Evolutionary conservation across 768 basidiomycete species (phyloP).

Genomic region (Fomitopsis pulvina): DNA sequence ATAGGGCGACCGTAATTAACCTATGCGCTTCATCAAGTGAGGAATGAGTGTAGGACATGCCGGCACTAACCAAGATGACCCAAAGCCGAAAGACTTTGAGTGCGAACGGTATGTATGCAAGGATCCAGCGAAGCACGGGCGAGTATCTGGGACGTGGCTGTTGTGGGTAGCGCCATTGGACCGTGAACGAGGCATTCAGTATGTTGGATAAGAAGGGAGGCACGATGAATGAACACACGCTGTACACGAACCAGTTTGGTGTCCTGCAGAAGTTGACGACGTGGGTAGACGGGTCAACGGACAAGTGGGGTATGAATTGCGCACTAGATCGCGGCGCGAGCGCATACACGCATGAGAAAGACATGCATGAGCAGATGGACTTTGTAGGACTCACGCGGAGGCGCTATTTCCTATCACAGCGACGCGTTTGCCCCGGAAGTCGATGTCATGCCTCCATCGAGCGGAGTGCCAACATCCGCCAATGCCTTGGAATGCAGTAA

Average conservation of each 20-base stretch:
- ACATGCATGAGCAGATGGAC: not conserved
- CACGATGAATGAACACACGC: constrained; percentile 8
- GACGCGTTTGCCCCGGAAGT: constrained; percentile 21
- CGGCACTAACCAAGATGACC: constrained; percentile 1
- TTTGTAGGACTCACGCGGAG: constrained; percentile 13
- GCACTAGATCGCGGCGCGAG: too few species aligned
- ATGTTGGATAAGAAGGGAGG: not conserved
- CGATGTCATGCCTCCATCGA: constrained; percentile 20
- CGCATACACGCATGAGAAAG: not conserved
- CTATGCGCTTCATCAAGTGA: not conserved
- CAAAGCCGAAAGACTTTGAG: constrained; percentile 3
- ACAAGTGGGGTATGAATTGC: constrained; percentile 23
- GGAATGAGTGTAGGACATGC: not conserved
- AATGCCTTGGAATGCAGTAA: constrained; percentile 15
- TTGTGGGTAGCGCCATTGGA: constrained; percentile 8
- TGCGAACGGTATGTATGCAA: constrained; percentile 10
- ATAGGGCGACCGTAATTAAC: not conserved
- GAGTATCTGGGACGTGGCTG: constrained; percentile 9
- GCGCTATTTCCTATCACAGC: constrained; percentile 28
- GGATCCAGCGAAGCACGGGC: constrained; percentile 13
- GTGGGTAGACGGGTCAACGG: constrained; percentile 14
- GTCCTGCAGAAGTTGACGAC: constrained; percentile 25
- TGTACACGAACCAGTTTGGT: constrained; percentile 21
- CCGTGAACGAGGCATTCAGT: not conserved
- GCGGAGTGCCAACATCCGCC: constrained; percentile 24